Base-by-base conservation (phyloP, 768 basidiomycete genomes). In the Phlegmacium glaucopus region DNA sequence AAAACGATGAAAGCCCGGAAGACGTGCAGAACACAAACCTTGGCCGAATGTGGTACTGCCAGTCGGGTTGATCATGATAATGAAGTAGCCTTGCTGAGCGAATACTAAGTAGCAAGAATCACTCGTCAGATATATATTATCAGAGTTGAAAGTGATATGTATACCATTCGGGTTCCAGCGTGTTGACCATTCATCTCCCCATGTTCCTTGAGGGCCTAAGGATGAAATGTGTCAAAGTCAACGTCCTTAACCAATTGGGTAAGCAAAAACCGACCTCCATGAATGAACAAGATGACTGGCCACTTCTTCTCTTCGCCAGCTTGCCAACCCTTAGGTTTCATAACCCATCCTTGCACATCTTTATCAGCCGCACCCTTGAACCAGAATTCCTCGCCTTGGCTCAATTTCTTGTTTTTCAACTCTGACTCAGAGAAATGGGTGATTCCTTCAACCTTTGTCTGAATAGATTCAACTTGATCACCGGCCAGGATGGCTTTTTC, bases 21-120 rank as follows among this genome's bases (percentile, higher is more conserved):
- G 10, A 34, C 7, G 36, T 35, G n/a, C 13, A 25, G 32, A 18
- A 15, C 39, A 37, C 52, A 18, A 57, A 83, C 89, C 75, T 77
- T 95, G 93, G 4, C 93, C 94, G 56, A 94, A 96, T 0, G 90
- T 85, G 4, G 95, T 97, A 25, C 87, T 90, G 8, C 95, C 95
- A 0, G 94, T 95, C 2, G 95, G 95, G 62, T 98, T 97, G 57
- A 96, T 85, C 26, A 85, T 75, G 34, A 96, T 76, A 9, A 82
- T 79, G 56, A 95, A 84, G 66, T 97, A 99, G 0, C 95, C 93
- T 61, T 91, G 88, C 57, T 83, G 80, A 9, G 91, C 81, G 56
- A 91, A 94, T 9, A 87, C 83, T 87, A 47, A 6, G 30, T 47
- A 48, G 18, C 45, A 35, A 35, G 35, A 36, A 39, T 12, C 10